Evolutionary conservation across 176 grass and related monocot species (phyloP), one percentile per base, ranked within the genome.

Genomic region (Sorghum bicolor): DNA sequence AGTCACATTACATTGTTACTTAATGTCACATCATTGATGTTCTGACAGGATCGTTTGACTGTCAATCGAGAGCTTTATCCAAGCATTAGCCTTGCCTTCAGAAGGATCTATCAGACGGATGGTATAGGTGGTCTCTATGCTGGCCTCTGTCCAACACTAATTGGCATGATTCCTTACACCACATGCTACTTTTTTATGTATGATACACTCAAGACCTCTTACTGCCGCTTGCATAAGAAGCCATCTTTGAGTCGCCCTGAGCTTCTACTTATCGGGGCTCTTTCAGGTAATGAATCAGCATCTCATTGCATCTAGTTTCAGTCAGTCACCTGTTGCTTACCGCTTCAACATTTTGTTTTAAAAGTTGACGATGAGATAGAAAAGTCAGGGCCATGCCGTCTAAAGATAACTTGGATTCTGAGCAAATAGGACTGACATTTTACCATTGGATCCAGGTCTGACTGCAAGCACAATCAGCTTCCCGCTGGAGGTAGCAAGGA

Each of bases 121-220:
- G 94, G 94, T 24, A 79, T 94, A 34, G 4, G 80, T 11, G 94
- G 92, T 61, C 34, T 97, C 10, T 97, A 97, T 64, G 81, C 92
- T 15, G 94, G 94, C n/a, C 90, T 97, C 67, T 89, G 30, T 24
- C 94, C 94, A 3, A 97, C 92, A 4, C 83, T 97, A 22, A 85
- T 85, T 13, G 91, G 94, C 74, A 97, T 97, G 84, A 64, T 97
- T 71, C 91, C 94, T 38, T 97, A 97, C 81, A 94, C 87, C 65
- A 97, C 94, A 74, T 94, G 90, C 76, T 94, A 92, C 86, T 97
- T 89, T 61, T 97, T 89, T 87, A 92, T 97, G 92, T 97, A 94
- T 2, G 94, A 97, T 13, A 86, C 89, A 7, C 75, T 97, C 65
- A 97, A 97, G 80, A 88, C 75, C 34, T 92, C 89, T 36, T 92